Base-by-base conservation (phyloP, 441 rosid genomes). In the Macaranga tanarius region DNA sequence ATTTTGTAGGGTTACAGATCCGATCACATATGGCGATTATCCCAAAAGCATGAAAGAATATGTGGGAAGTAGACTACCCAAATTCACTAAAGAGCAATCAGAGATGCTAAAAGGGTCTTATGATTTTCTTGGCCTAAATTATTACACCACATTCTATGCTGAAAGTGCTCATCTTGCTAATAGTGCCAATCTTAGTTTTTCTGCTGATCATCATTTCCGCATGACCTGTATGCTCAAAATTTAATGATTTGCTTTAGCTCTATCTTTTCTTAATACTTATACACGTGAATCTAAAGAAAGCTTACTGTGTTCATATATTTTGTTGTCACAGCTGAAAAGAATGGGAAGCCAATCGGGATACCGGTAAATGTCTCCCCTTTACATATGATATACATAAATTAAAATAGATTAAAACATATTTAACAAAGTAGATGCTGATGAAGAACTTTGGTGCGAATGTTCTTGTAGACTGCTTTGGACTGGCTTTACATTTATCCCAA, bases 401-500 rank as follows among this genome's bases (percentile, higher is more conserved):
- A 50, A 67, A 2, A 50, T 17, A 17, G 42, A 17, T 50, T 28
- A n/a, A 4, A 63, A 44, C 0, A 3, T 8, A 19, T 2, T n/a
- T 22, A 23, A 22, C 65, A 31, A 31, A 31, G 38, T n/a, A n/a
- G 2, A 3, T 10, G 10, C 15, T 26, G 16, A 52, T 28, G 2
- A 17, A 31, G 38, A 13, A 59, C 22, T 10, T 20, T 15, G 2
- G 31, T 47, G 16, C 9, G 20, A 20, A 31, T 16, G 4, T 9
- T 52, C 0, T 64, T 31, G 54, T 9, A 65, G 65, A 65, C 76
- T 65, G 25, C 16, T 22, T 20, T 65, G 65, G 56, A 26, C 48
- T 81, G 81, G 87, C 57, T 72, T 25, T 74, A 31, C 69, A 76
- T 81, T 9, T 69, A 73, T 54, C 84, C 84, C 10, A 56, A 62